Evolutionary conservation across 371 early-diverging fungal genomes (phyloP).

Genomic region (Mucor irregularis): DNA sequence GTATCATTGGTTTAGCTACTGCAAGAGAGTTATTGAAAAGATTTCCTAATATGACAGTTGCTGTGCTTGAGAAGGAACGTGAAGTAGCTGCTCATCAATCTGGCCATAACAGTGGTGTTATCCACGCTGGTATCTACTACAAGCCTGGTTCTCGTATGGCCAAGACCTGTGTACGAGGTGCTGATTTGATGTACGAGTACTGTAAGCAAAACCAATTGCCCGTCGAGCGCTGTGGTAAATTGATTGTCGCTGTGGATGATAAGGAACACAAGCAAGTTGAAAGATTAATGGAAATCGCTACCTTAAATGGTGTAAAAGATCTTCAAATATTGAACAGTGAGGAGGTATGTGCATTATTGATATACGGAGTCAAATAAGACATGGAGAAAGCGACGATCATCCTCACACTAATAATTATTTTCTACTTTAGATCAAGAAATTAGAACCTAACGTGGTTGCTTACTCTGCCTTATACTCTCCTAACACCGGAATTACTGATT

Average conservation of each 20-base stretch:
- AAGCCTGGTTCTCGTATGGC: conserved; percentile 52
- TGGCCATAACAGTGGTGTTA: conserved; percentile 53
- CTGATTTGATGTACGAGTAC: conserved; percentile 50
- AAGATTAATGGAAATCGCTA: conserved; percentile 41
- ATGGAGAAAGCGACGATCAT: neutral
- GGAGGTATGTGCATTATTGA: conserved; percentile 20
- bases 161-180: conserved; percentile 46
- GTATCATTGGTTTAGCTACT: conserved; percentile 54
- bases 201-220: conserved; percentile 47
- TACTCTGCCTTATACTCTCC: conserved; percentile 50
- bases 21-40: conserved; percentile 51
- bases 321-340: conserved; percentile 40
- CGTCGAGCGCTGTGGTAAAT: conserved; percentile 48
- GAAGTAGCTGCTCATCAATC: conserved; percentile 55
- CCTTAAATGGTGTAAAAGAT: conserved; percentile 46
- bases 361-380: neutral
- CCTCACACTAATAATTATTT: neutral
- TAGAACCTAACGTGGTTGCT: conserved; percentile 48
- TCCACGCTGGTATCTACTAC: conserved; percentile 50
- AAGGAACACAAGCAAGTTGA: conserved; percentile 45
- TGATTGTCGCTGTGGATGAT: conserved; percentile 43
- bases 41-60: conserved; percentile 48
- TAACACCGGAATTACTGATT: conserved; percentile 49
- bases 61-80: conserved; percentile 51
- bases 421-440: conserved; percentile 28